Percentiles rank a stretch among this genome's conserved stretches.
Evolutionary conservation across 495 filamentous ascomycete species (phyloP).

Genomic region (Aspergillus olivimuriae): DNA sequence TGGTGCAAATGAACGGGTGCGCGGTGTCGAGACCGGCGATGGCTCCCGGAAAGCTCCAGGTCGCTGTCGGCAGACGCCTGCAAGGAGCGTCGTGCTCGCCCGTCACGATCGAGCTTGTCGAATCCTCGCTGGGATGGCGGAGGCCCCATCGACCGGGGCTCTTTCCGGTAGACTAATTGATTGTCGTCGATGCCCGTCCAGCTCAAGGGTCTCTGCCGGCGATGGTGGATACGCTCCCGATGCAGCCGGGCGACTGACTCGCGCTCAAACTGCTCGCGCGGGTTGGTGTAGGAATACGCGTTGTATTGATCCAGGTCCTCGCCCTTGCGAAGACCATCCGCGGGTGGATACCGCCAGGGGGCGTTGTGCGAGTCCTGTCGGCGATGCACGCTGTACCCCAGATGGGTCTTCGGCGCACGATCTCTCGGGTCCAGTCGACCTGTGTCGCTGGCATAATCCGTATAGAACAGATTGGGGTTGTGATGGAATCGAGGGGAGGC

Average conservation of each 20-base stretch:
- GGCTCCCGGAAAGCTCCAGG: conserved; percentile 22
- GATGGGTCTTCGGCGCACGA: conserved; percentile 8
- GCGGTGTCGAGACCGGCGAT: conserved; percentile 27
- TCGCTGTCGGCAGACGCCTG: conserved; percentile 22
- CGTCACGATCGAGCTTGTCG: conserved; percentile 47
- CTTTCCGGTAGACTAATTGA: conserved; percentile 37
- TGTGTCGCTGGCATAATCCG: conserved; percentile 38
- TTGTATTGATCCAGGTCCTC: conserved; percentile 56
- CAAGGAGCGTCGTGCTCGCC: conserved; percentile 25
- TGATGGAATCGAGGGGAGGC: conserved; percentile 20
- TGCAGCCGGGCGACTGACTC: conserved; percentile 49
- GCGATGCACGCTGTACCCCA: conserved; percentile 17
- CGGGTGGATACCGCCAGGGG: conserved; percentile 24
- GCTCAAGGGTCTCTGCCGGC: conserved; percentile 54
- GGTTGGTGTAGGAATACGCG: conserved; percentile 67
- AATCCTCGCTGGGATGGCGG: conserved; percentile 58
- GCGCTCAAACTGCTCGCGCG: conserved; percentile 60
- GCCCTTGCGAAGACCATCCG: conserved; percentile 32
- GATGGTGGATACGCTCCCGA: conserved; percentile 43
- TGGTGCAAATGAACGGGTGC: conserved; percentile 32
- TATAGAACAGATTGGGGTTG: conserved; percentile 27
- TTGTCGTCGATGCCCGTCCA: conserved; percentile 56
- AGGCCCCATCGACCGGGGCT: conserved; percentile 42
- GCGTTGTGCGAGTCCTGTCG: conserved; percentile 17
- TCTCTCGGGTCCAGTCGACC: conserved; percentile 20